Base-by-base conservation (phyloP, 306 rosid genomes). In the Boehmeria nivea region DNA sequence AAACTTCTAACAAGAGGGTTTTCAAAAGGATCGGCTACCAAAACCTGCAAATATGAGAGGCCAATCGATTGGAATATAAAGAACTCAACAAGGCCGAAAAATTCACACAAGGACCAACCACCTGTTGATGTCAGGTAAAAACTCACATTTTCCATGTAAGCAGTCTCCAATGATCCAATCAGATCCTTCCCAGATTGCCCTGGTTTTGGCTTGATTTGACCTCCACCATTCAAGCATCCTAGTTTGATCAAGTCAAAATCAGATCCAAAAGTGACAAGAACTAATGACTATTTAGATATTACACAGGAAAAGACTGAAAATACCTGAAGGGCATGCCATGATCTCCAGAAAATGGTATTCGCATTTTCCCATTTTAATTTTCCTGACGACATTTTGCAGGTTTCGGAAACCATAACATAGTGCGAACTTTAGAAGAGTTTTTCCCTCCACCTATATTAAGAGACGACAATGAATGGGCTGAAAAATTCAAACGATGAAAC, bases 171-270 rank as follows among this genome's bases (percentile, higher is more conserved):
- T 43, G 71, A 59, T 67, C 79, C 89, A 64, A 79, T 76, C 79
- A 91, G 65, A 53, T 73, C 77, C 79, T 78, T 91, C 3, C 76
- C 72, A 52, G 96, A 82, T 65, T 81, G 93, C 42, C 95, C 95
- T 8, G 82, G 67, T 73, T 69, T 72, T 59, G 95, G 93, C 72
- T 91, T 87, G 47, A 91, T 73, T 69, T 87, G 99, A 63, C 99
- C 99, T 34, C 95, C 99, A 53, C 99, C 99, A 46, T 91, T 87
- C 76, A 91, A 85, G 85, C 99, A 91, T 76, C 96, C 96, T 91
- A 72, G 65, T 37, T 14, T 33, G 3, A 26, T 33, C 49, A 31
- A 36, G 12, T 33, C 43, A 28, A 34, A 25, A 51, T 51, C 10
- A 25, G 19, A 26, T 51, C 14, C 23, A 16, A 15, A 3, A 22